phyloP scores from a whole-genome alignment of 306 rosid species.

The Crataegus laevigata region DNA sequence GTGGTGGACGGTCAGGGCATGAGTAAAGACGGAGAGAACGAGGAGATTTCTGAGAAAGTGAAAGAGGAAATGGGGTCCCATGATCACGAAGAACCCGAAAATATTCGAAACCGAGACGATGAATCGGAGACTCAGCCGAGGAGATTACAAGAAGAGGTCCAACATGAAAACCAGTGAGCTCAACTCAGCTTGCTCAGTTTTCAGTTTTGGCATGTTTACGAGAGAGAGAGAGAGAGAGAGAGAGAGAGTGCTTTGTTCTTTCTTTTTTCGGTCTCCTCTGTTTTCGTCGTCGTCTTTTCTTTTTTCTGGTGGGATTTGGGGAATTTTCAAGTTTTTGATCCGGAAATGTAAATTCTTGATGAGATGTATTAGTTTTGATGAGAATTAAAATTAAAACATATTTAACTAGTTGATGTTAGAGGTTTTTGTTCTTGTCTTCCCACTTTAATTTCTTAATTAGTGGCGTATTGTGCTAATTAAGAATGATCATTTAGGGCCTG shows the following conservation, averaged over 20 bases:
- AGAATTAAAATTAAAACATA: not conserved
- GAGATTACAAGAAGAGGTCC: not conserved
- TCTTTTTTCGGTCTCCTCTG: not conserved
- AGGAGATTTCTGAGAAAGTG: conserved; percentile 14
- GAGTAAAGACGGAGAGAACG: not conserved
- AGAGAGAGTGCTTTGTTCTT: not conserved
- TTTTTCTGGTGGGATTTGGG: conserved; percentile 2
- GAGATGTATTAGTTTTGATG: conserved; percentile 9
- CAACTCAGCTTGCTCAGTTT: not conserved
- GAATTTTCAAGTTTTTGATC: conserved; percentile 13
- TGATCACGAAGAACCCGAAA: not conserved
- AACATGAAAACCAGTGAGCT: conserved; percentile 13
- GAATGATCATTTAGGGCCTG: not conserved
- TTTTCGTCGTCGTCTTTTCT: not conserved
- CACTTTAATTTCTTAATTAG: conserved; percentile 2
- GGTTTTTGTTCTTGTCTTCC: not conserved
- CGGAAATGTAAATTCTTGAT: conserved; percentile 40
- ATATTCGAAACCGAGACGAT: conserved; percentile 2
- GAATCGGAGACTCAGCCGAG: not conserved
- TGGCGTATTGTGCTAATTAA: not conserved
- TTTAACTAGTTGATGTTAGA: not conserved
- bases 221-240: not conserved
- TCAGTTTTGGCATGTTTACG: not conserved
- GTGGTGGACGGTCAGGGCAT: not conserved
- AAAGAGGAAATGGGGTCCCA: conserved; percentile 20